Evolutionary conservation across 1,284 basidiomycete genomes (phyloP), one percentile per base, ranked within the genome.

Genomic region (Pseudozyma thailandica): DNA sequence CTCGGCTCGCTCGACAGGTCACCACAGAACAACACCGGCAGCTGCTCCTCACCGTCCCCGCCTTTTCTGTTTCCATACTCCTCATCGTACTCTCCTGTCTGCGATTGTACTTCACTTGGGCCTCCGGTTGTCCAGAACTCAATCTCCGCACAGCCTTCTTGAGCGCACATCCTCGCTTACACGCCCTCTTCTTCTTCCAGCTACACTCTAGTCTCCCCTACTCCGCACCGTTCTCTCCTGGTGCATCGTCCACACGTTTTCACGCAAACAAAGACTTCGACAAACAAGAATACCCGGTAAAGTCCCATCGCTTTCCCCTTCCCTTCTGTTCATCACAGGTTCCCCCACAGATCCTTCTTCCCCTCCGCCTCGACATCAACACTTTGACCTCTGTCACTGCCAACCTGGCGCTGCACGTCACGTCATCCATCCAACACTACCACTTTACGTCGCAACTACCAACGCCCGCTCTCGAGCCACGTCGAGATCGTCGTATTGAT

Each of bases 401-500:
- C 42, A 38, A 7, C 9, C 27, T 43, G 35, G 26, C 53, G 28
- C 47, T 33, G 35, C 20, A 48, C 15, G 31, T 46, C 20, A 48
- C 15, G 31, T 46, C 43, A 26, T 39, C 48, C 38, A 52, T 39
- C 46, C 37, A 56, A 30, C 28, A 57, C 20, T 38, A 45, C 9
- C 46, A 49, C 28, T 35, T 31, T 50, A 30, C n/a, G 18, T 33
- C 13, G 33, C 54, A 31, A 44, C 39, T 49, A 30, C 50, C 31
- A 23, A 44, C 33, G 39, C 53, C 39, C 63, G 53, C 27, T 48
- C 55, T 54, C 50, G 62, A 58, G 55, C 50, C 33, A 33, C 47
- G 10, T 54, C 52, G 57, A 48, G 52, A 66, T 53, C 48, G 54
- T 41, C 39, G 63, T 45, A 60, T 66, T 66, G 52, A 66, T 66